Evolutionary conservation across 2,329 filamentous ascomycete species (phyloP), one percentile per base, ranked within the genome.

Genomic region (Corniculantispora saksenae): DNA sequence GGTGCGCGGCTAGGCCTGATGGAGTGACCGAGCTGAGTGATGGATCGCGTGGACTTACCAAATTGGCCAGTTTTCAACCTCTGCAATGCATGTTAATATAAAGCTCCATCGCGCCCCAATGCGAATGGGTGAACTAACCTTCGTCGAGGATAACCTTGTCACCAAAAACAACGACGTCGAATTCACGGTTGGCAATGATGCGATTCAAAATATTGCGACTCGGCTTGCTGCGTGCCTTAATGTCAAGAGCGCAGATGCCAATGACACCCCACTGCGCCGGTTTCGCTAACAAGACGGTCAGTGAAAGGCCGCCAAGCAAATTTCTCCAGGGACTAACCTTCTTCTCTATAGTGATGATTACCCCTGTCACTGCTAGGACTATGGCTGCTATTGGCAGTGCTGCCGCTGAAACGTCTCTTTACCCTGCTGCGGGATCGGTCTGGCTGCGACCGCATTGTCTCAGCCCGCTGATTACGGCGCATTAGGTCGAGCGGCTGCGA

Each of bases 121-220:
- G 48, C 19, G 53, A 27, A 43, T 15, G 38, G 40, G 23, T 32
- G 55, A 48, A 38, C n/a, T 70, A 71, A 87, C 86, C 86, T 85
- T 99, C 95, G 73, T 99, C 95, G 43, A 99, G 83, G 70, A 99
- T 99, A 51, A 97, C 94, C 79, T 99, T 99, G 81, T 99, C 95
- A 56, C 95, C 96, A 80, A 99, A 99, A 15, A 99, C 94, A 67
- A 97, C 90, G 27, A 98, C 94, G 72, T 99, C 94, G 73, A 99
- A 98, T 71, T 98, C 94, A 58, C 90, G 88, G 69, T 96, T 94
- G 40, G 91, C 88, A 69, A 97, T 94, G 23, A 99, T 84, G 59
- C 94, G 88, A 73, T 97, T 98, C 66, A 99, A 81, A 70, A 99
- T 99, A 74, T 97, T 98, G 70, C 96, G 87, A 74, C 94, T 97